A percentile compares a stretch with the other conserved stretches of the same genome.
Evolutionary conservation across 2,329 filamentous ascomycete genomes (phyloP).

Genomic region (Penicillium sp.): DNA sequence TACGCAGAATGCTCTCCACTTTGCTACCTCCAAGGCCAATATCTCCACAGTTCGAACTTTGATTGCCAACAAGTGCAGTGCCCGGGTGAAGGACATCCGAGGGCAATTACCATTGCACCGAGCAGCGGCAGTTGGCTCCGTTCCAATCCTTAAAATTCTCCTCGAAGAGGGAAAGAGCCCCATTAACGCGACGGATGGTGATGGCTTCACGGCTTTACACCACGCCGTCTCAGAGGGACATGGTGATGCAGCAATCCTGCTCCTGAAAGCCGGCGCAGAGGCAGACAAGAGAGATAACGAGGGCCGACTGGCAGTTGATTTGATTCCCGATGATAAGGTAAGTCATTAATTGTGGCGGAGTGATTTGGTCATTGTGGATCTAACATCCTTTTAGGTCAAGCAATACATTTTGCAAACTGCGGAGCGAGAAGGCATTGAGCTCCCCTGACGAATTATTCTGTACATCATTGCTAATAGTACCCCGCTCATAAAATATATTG

Average conservation of each 20-base stretch:
- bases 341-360: constrained; percentile 21
- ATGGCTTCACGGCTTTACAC: constrained; percentile 86
- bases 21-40: constrained; percentile 86
- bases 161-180: constrained; percentile 74
- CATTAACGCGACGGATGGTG: constrained; percentile 76
- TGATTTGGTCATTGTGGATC: background rate
- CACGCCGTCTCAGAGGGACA: constrained; percentile 64
- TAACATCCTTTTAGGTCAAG: constrained; percentile 56
- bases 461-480: background rate
- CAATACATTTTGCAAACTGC: constrained; percentile 75
- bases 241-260: constrained; percentile 76
- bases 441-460: constrained; percentile 32
- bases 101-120: constrained; percentile 91
- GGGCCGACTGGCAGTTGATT: constrained; percentile 71
- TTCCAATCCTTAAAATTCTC: constrained; percentile 81
- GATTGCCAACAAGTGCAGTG: constrained; percentile 72
- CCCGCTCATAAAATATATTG: background rate
- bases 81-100: constrained; percentile 77
- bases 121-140: constrained; percentile 83
- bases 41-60: constrained; percentile 77
- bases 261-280: constrained; percentile 85
- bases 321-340: constrained; percentile 85
- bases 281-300: constrained; percentile 72
- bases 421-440: constrained; percentile 79
- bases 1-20: constrained; percentile 78